phyloP scores from a whole-genome alignment of 768 basidiomycete species.

The Roridomyces roridus region DNA sequence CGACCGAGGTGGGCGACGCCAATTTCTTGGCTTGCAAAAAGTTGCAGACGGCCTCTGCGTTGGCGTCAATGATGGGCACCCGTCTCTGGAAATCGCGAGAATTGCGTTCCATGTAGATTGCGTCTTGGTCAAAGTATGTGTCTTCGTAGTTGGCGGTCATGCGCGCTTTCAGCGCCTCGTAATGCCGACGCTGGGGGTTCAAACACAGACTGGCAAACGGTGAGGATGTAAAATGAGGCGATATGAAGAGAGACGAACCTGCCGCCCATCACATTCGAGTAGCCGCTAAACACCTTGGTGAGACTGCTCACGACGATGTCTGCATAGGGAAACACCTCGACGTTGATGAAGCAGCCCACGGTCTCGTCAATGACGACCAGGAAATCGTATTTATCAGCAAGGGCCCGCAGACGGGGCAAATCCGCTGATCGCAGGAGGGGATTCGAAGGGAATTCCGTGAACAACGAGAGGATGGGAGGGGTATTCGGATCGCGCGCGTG shows the following conservation, averaged over 20 bases:
- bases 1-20: slow-evolving; percentile 45
- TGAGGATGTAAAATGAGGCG: background rate
- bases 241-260: slow-evolving; percentile 57
- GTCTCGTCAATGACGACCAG: slow-evolving; percentile 93
- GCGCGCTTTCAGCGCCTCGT: slow-evolving; percentile 65
- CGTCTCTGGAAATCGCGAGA: slow-evolving; percentile 90
- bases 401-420: slow-evolving; percentile 69
- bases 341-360: slow-evolving; percentile 93
- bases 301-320: slow-evolving; percentile 93
- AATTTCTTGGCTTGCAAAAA: slow-evolving; percentile 73
- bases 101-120: slow-evolving; percentile 97
- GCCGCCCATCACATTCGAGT: slow-evolving; percentile 97
- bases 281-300: slow-evolving; percentile 94
- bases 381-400: slow-evolving; percentile 91
- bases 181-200: slow-evolving; percentile 79
- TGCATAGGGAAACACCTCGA: slow-evolving; percentile 84
- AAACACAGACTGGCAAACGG: slow-evolving; percentile 71
- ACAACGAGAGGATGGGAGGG: slow-evolving; percentile 78
- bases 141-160: slow-evolving; percentile 77
- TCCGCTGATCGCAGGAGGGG: slow-evolving; percentile 89
- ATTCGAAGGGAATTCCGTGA: slow-evolving; percentile 96
- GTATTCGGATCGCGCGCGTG: slow-evolving; percentile 41
- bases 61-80: slow-evolving; percentile 77
- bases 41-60: slow-evolving; percentile 84
- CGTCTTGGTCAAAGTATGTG: slow-evolving; percentile 88